These are phyloP conservation scores for Leptosphaerulina australis DNA, from an alignment of 2,329 filamentous ascomycete genomes.

Conservation along the genomic window DNA sequence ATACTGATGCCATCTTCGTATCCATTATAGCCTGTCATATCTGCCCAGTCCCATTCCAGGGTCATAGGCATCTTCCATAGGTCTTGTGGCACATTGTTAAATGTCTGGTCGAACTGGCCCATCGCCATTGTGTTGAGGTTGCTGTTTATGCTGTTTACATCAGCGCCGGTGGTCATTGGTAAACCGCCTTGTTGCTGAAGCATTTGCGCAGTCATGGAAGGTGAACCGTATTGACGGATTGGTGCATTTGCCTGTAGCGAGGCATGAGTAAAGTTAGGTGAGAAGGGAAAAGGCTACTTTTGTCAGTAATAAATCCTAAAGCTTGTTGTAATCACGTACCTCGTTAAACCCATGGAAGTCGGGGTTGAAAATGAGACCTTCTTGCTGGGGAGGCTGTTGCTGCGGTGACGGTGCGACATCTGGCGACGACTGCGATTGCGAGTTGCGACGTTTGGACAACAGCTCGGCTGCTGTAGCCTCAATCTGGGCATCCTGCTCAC, in stretches of 20 bases:
- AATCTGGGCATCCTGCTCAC: conserved; percentile 52
- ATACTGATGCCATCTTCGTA: conserved; percentile 49
- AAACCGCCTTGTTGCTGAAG: conserved; percentile 36
- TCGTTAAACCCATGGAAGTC: conserved; percentile 49
- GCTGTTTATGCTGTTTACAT: conserved; percentile 31
- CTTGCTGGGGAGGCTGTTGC: conserved; percentile 30
- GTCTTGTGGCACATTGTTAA: conserved; percentile 78
- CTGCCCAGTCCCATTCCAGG: conserved; percentile 84
- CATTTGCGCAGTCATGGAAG: conserved; percentile 40
- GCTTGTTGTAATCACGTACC: too few relatives aligned
- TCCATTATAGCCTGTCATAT: conserved; percentile 49
- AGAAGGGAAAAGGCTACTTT: conserved; percentile 47
- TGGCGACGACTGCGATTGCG: conserved; percentile 27
- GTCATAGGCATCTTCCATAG: conserved; percentile 96
- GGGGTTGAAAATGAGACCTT: conserved; percentile 43
- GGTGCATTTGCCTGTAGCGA: conserved; percentile 40
- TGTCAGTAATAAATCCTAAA: conserved; percentile 21
- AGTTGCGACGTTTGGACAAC: conserved; percentile 37
- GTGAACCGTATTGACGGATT: conserved; percentile 39
- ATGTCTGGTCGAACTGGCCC: conserved; percentile 75
- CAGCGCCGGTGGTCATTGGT: conserved; percentile 30
- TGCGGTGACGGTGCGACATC: conserved; percentile 29
- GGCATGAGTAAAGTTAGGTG: conserved; percentile 49
- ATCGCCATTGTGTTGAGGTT: conserved; percentile 44
- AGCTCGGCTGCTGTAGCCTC: conserved; percentile 47